These are phyloP conservation scores for Dalbergia cochinchinensis DNA, from an alignment of 306 rosid species.

Conservation along the genomic window DNA sequence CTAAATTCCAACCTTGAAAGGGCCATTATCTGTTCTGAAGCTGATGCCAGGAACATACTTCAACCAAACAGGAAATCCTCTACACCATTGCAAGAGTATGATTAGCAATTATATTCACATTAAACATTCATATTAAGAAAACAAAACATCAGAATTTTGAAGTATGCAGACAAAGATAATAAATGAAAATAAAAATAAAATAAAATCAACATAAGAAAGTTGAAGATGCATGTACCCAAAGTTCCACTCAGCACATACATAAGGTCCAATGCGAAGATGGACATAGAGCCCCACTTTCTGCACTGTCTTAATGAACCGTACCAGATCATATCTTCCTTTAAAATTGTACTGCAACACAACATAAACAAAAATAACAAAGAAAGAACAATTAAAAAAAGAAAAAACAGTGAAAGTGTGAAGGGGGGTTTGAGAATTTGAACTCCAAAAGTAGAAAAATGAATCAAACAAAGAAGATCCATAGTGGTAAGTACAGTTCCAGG, in stretches of 20 bases:
- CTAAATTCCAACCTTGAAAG: conserved; percentile 81
- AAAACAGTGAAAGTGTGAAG: background rate
- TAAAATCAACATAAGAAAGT: background rate
- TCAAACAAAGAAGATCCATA: conserved; percentile 47
- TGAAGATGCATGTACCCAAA: conserved; percentile 70
- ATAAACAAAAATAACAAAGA: conserved; percentile 8
- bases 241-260: conserved; percentile 97
- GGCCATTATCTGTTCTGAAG: conserved; percentile 91
- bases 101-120: background rate
- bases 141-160: conserved; percentile 1
- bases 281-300: conserved; percentile 90
- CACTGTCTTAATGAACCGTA: conserved; percentile 86
- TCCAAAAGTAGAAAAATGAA: conserved; percentile 4
- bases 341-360: conserved; percentile 74
- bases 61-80: conserved; percentile 99
- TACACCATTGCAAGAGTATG: conserved; percentile 46
- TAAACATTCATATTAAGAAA: conserved; percentile 23
- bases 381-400: background rate
- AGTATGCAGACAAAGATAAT: background rate
- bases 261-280: conserved; percentile 98
- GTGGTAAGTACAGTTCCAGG: conserved; percentile 84
- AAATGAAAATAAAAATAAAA: background rate
- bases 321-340: conserved; percentile 93
- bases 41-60: conserved; percentile 96
- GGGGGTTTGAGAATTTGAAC: conserved; percentile 26